Base-by-base conservation (phyloP, 2,329 filamentous ascomycete genomes). In the Pezicula rhizophila region DNA sequence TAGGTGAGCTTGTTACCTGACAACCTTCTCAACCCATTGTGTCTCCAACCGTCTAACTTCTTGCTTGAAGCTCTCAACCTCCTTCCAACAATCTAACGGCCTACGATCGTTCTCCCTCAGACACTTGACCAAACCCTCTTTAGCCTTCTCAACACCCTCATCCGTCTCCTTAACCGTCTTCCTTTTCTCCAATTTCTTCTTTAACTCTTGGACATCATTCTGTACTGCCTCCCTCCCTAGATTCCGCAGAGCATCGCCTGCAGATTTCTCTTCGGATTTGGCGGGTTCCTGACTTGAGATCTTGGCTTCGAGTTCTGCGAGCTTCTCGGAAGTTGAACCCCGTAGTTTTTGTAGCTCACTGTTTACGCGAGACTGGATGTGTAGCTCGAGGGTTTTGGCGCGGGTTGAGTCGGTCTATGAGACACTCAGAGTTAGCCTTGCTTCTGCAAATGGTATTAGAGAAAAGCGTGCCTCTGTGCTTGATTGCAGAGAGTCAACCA, bases 1-100 rank as follows among this genome's bases (percentile, higher is more conserved):
- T 31, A 31, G 28, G 28, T 31, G 11, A 12, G 28, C 5, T 31
- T 31, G 8, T 12, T 31, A 65, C 56, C 61, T 63, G 50, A 88
- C 78, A 48, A 95, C 82, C 72, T 84, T 89, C 64, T 95, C 85
- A 33, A 96, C 89, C 81, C 95, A 97, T 23, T 76, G 77, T 70
- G 82, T 85, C 79, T 96, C 92, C 69, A 96, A 69, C 72, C 81
- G 82, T 59, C 87, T 82, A 45, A 97, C 91, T 76, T 95, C 89
- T 61, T 79, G 78, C 80, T 91, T 95, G 70, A 97, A 97, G 17
- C 75, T 76, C 72, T 95, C 86, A 20, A 96, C 89, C 78, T 96
- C 90, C 69, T 84, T 79, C 87, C 88, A 96, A 78, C 92, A 97
- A 74, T 96, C 88, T 65, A 96, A 74, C 66, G 92, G 91, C 67